Evolutionary conservation across 805 yeast species (phyloP), one percentile per base, ranked within the genome.

Genomic region (Blastobotrys robertii): DNA sequence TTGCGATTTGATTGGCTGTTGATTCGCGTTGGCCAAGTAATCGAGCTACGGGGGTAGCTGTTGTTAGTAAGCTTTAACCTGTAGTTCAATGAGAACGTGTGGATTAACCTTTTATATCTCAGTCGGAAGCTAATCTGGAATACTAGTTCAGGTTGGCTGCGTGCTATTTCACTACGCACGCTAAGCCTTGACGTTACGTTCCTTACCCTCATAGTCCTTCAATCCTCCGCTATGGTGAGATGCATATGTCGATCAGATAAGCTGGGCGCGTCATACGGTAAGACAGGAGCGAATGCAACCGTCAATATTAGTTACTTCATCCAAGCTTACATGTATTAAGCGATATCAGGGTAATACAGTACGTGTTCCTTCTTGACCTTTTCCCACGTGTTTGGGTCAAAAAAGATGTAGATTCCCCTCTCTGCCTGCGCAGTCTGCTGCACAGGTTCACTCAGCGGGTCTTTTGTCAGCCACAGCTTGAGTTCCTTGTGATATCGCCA

Each of bases 401-500:
- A 92, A 62, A 92, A 90, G 16, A 88, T 80, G 59, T 92, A 92
- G 8, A 87, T 79, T 1, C 98, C 97, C 48, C 90, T 75, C 64
- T 92, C 98, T 43, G 88, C 85, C 30, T 84, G 90, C 31, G 81
- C 81, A 30, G 82, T 76, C 46, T 86, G 84, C 51, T 69, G 77
- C 11, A 84, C 75, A 1, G 97, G 96, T 61, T 90, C 97, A 48
- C 79, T 79, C 54, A 77, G 76, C 25, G 94, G 84, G 56, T 87
- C 96, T 62, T 92, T 92, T 9, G 98, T 92, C 46, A 92, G 67
- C 98, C 98, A 92, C 41, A 92, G 87, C 66, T 88, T 94, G 44
- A 92, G 73, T 48, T 86, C 95, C 65, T 87, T 90, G 65, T 92
- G 98, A 58, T 84, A 92, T 52, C 97, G 75, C 99, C 99, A 92